A percentile compares a stretch with the other conserved stretches of the same genome.
Evolutionary conservation across 177 flowering plant species (phyloP).

Genomic region (Vitis hybrid): DNA sequence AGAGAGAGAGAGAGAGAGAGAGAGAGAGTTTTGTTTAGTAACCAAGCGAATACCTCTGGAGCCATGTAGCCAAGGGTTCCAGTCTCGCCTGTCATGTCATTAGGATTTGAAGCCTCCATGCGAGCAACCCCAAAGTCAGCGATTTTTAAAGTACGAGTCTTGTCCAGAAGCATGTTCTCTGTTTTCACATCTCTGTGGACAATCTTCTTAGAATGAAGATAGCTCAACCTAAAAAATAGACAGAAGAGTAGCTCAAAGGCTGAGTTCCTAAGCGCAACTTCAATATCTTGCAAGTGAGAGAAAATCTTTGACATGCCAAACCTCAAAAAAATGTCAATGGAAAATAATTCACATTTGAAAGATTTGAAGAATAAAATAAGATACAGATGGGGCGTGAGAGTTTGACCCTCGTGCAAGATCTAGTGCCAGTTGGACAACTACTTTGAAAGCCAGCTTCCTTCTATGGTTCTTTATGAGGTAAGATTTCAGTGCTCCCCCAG

Average conservation of each 20-base stretch:
- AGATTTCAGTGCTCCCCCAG: slow-evolving; percentile 63
- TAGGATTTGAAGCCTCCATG: slow-evolving; percentile 73
- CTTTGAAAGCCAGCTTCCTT: slow-evolving; percentile 59
- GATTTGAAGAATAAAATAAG: slow-evolving; percentile 3
- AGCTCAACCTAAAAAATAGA: slow-evolving; percentile 46
- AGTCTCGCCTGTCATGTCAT: slow-evolving; percentile 80
- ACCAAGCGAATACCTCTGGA: slow-evolving; percentile 51
- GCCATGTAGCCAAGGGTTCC: slow-evolving; percentile 85
- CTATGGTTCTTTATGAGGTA: slow-evolving; percentile 62
- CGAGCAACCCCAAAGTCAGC: slow-evolving; percentile 83
- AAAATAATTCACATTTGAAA: background rate
- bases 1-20: too few relatives aligned
- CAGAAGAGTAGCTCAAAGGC: background rate
- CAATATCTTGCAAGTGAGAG: background rate
- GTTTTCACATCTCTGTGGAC: slow-evolving; percentile 79
- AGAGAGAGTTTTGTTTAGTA: background rate
- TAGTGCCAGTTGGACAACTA: slow-evolving; percentile 64
- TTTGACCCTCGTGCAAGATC: slow-evolving; percentile 71
- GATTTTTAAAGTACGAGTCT: slow-evolving; percentile 55
- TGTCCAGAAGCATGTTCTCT: slow-evolving; percentile 69
- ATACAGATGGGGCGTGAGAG: slow-evolving; percentile 9
- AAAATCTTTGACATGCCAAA: background rate
- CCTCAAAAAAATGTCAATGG: background rate
- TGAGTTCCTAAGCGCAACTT: background rate
- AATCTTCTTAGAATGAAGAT: slow-evolving; percentile 68